phyloP scores from a whole-genome alignment of 352 stramenopile species.

The Phytopythium chamaehyphon region DNA sequence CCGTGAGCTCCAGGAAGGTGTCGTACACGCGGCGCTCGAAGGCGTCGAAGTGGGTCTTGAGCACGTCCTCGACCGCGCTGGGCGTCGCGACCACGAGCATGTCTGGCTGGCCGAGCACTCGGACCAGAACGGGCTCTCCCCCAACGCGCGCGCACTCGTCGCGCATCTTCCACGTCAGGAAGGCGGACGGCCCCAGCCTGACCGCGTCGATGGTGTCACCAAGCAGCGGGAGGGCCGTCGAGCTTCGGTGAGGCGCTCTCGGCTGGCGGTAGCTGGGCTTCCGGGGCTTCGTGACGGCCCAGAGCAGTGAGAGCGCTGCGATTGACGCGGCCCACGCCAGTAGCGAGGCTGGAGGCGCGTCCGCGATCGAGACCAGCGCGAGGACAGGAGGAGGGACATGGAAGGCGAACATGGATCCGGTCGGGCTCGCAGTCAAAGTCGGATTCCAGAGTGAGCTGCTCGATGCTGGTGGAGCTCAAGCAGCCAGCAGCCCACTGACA shows the following conservation, averaged over 20 bases:
- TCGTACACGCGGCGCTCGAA: slow-evolving; percentile 8
- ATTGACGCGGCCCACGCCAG: not conserved
- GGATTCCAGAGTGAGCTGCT: too few relatives aligned
- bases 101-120: slow-evolving; percentile 5
- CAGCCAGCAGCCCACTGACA: too few relatives aligned
- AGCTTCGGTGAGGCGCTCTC: not conserved
- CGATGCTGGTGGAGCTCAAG: too few relatives aligned
- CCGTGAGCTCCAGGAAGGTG: slow-evolving; percentile 41
- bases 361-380: too few relatives aligned
- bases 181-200: not conserved
- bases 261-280: not conserved
- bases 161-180: slow-evolving; percentile 4
- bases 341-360: too few relatives aligned
- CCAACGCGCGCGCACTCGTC: slow-evolving; percentile 1
- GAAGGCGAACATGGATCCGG: too few relatives aligned
- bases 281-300: too few relatives aligned
- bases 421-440: too few relatives aligned
- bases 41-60: slow-evolving; percentile 12
- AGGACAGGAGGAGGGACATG: too few relatives aligned
- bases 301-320: slow-evolving; percentile 1
- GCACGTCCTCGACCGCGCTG: slow-evolving; percentile 10
- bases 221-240: slow-evolving; percentile 1
- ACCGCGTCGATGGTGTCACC: slow-evolving; percentile 3
- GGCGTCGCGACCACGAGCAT: slow-evolving; percentile 12
- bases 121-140: slow-evolving; percentile 1